phyloP scores from a whole-genome alignment of 2,329 filamentous ascomycete species.

The Fusarium pseudoanthophilum region DNA sequence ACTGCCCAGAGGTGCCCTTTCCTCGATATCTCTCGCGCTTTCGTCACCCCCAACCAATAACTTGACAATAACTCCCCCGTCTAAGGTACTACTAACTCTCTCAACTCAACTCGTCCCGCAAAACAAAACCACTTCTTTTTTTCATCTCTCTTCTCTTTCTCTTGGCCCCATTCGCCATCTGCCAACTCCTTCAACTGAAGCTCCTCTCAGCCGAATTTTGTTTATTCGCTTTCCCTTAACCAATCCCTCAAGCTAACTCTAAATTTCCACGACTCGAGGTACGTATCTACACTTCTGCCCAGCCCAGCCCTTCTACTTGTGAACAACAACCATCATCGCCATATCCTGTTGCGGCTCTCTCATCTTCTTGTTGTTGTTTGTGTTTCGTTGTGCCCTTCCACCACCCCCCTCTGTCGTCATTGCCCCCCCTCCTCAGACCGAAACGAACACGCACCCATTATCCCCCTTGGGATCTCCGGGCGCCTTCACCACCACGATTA shows the following conservation, averaged over 20 bases:
- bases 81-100: slow-evolving; percentile 19
- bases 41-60: slow-evolving; percentile 45
- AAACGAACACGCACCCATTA: slow-evolving; percentile 41
- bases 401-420: slow-evolving; percentile 56
- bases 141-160: slow-evolving; percentile 39
- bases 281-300: slow-evolving; percentile 26
- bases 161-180: slow-evolving; percentile 35
- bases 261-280: slow-evolving; percentile 36
- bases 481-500: slow-evolving; percentile 29
- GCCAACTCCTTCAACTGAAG: slow-evolving; percentile 33
- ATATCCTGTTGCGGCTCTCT: slow-evolving; percentile 16
- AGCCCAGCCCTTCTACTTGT: neutral
- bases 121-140: slow-evolving; percentile 46
- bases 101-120: slow-evolving; percentile 37
- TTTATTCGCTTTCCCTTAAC: slow-evolving; percentile 31
- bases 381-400: slow-evolving; percentile 45
- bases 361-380: slow-evolving; percentile 19
- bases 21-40: slow-evolving; percentile 47
- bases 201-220: slow-evolving; percentile 31
- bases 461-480: slow-evolving; percentile 20
- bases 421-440: slow-evolving; percentile 43
- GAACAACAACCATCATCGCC: neutral
- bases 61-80: slow-evolving; percentile 38
- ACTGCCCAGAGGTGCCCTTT: slow-evolving; percentile 18
- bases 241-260: slow-evolving; percentile 20